phyloP scores from a whole-genome alignment of 345 rosid species.

The Odontarrhena argentea region DNA sequence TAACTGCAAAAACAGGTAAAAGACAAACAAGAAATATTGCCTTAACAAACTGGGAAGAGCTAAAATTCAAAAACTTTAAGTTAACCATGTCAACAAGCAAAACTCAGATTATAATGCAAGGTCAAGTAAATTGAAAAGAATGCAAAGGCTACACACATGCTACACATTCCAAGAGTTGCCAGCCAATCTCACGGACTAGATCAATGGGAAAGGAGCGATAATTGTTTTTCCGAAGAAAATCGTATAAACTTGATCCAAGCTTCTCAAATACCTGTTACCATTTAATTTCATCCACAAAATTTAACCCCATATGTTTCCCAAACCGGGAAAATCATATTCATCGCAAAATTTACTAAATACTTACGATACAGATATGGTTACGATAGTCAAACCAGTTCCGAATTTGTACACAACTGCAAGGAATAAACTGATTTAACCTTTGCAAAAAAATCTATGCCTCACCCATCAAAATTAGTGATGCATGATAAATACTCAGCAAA shows the following conservation, averaged over 20 bases:
- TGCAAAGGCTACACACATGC: constrained; percentile 96
- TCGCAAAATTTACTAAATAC: constrained; percentile 61
- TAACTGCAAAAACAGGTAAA: constrained; percentile 55
- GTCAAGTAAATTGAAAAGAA: constrained; percentile 40
- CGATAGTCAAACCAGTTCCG: constrained; percentile 99
- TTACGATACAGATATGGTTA: constrained; percentile 99
- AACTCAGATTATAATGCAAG: constrained; percentile 31
- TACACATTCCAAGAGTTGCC: constrained; percentile 99
- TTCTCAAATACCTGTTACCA: constrained; percentile 99
- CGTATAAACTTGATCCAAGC: constrained; percentile 99
- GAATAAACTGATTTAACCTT: constrained; percentile 82
- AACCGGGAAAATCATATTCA: constrained; percentile 62
- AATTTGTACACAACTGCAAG: constrained; percentile 99
- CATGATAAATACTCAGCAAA: constrained; percentile 19
- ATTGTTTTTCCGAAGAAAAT: constrained; percentile 97
- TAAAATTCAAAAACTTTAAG: background rate
- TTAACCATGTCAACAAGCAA: constrained; percentile 36
- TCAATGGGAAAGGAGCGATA: constrained; percentile 97
- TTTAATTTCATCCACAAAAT: constrained; percentile 71
- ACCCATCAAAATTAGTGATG: constrained; percentile 26
- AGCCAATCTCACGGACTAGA: constrained; percentile 97
- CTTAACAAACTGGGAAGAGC: background rate
- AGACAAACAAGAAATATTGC: background rate
- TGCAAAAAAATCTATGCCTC: constrained; percentile 26
- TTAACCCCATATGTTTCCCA: constrained; percentile 64